Evolutionary conservation across 2,329 filamentous ascomycete genomes (phyloP).

Genomic region (Ceratocystis diversiconidia): DNA sequence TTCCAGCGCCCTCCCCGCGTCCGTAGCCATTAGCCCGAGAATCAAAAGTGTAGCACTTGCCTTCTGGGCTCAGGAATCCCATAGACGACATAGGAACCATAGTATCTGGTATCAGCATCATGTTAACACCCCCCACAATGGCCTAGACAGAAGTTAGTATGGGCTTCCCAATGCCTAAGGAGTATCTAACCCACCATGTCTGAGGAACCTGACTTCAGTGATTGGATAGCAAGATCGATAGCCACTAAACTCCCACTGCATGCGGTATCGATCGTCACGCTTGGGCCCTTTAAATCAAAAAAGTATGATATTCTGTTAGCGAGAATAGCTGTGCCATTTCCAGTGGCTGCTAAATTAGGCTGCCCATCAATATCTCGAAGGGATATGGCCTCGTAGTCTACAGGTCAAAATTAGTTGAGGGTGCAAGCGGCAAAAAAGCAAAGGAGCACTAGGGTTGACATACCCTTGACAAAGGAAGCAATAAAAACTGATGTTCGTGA

Average conservation of each 20-base stretch:
- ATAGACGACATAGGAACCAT: conserved; percentile 42
- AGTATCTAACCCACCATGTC: conserved; percentile 21
- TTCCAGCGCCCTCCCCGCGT: conserved; percentile 46
- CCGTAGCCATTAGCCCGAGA: conserved; percentile 48
- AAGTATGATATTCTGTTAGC: conserved; percentile 42
- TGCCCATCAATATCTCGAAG: conserved; percentile 36
- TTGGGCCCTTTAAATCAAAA: conserved; percentile 41
- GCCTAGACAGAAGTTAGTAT: conserved; percentile 25
- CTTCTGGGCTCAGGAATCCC: conserved; percentile 38
- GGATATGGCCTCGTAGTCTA: conserved; percentile 38
- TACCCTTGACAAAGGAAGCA: conserved; percentile 38
- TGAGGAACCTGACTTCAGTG: conserved; percentile 26
- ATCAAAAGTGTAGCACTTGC: conserved; percentile 41
- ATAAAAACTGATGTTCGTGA: conserved; percentile 36
- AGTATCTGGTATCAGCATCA: conserved; percentile 41
- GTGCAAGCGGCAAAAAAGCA: background rate
- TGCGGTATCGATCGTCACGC: conserved; percentile 44
- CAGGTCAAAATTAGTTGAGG: background rate
- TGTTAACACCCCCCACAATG: conserved; percentile 36
- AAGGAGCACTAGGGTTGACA: conserved; percentile 11
- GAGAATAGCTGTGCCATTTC: conserved; percentile 39
- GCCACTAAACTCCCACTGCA: conserved; percentile 43
- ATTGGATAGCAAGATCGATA: conserved; percentile 39
- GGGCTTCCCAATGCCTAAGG: background rate
- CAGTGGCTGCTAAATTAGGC: conserved; percentile 39